Base-by-base conservation (phyloP, 2,329 filamentous ascomycete species). In the Amylocarpus encephaloides region DNA sequence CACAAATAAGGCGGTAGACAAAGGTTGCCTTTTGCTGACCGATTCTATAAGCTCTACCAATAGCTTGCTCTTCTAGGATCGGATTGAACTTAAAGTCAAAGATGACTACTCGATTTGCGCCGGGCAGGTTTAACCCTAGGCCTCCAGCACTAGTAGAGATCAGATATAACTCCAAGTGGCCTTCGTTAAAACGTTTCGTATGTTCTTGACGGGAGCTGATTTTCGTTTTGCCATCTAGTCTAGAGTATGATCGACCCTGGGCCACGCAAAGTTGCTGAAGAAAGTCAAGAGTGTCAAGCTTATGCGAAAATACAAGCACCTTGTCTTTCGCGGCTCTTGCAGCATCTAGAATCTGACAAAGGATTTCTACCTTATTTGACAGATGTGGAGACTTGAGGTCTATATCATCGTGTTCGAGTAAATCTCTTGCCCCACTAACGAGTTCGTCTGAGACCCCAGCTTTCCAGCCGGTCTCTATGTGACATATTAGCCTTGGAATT, bases 31-130 rank as follows among this genome's bases (percentile, higher is more conserved):
- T 93, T 34, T 70, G 72, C 66, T 96, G 91, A 0, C 90, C 89
- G 32, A 96, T 78, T 1, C 91, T 86, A 67, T 93, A 95, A 0
- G 88, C 85, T 47, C 91, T 79, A 1, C 89, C 91, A 45, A 95
- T 80, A 1, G 91, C 91, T 68, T 96, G 91, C 61, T 90, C 84
- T 66, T 95, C 91, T 63, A 83, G 76, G 5, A 82, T 77, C 0
- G 91, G 91, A 56, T 91, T 93, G 70, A 83, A 95, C 53, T 77
- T 75, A 62, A 86, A 88, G 64, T 96, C 91, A 49, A 94, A 86
- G 16, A 96, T 85, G 16, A 96, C 78, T 1, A 95, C 87, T 16
- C 91, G 80, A 64, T 90, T 95, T 1, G 91, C 91, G 1, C 85
- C 83, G 36, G 80, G 79, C 11, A 96, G 85, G 57, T 96, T 96